A percentile compares a stretch with the other conserved stretches of the same genome.
These are phyloP conservation scores for Ganoderma resinaceum DNA, from an alignment of 1,284 basidiomycete species.

Conservation along the genomic window DNA sequence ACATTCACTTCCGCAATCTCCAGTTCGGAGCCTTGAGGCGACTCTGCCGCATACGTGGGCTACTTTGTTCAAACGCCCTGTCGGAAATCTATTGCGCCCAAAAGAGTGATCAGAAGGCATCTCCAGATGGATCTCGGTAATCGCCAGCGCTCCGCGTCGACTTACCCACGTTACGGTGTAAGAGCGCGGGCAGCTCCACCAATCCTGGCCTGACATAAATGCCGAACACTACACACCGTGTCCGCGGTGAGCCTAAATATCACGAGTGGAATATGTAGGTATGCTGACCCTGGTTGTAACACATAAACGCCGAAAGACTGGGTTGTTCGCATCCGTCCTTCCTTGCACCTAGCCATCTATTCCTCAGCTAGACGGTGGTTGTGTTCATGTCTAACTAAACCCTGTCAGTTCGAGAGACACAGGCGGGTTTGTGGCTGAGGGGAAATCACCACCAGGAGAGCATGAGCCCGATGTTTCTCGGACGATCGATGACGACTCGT, in stretches of 20 bases:
- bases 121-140: conserved; percentile 16
- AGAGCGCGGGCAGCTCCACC: not conserved
- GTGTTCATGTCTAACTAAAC: no score
- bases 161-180: not conserved
- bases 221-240: not conserved
- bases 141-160: not conserved
- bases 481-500: not conserved
- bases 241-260: not conserved
- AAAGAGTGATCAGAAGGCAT: conserved; percentile 23
- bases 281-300: not conserved
- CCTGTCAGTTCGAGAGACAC: not conserved
- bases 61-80: conserved; percentile 26
- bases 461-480: not conserved
- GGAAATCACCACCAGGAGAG: not conserved
- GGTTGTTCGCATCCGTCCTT: not conserved
- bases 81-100: conserved; percentile 5
- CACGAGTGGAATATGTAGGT: not conserved
- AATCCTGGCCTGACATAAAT: not conserved
- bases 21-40: conserved; percentile 7
- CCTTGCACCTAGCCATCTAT: not conserved
- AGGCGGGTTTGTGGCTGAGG: not conserved
- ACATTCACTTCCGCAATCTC: conserved; percentile 13
- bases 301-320: not conserved
- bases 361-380: no score
- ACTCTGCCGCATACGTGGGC: conserved; percentile 14